Evolutionary conservation across 208 protist genomes (phyloP).

Genomic region (Trypanosoma melophagium): DNA sequence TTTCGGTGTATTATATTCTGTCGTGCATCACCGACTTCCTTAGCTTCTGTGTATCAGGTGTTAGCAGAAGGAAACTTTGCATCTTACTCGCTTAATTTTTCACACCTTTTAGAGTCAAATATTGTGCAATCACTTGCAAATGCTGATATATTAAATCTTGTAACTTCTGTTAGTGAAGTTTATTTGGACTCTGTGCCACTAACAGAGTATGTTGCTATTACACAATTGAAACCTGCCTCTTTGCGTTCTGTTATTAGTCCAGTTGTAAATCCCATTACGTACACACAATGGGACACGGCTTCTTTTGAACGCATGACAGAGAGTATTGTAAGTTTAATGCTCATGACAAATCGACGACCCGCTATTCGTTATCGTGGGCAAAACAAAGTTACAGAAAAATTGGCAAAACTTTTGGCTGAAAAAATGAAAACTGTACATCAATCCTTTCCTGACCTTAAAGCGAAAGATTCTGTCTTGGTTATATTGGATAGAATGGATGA

Average conservation of each 20-base stretch:
- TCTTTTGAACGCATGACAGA: conserved; percentile 72
- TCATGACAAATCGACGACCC: conserved; percentile 83
- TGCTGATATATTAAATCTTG: conserved; percentile 93
- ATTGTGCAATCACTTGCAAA: conserved; percentile 93
- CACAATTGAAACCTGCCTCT: conserved; percentile 51
- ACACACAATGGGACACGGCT: conserved; percentile 65
- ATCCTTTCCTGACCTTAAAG: conserved; percentile 85
- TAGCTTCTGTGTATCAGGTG: conserved; percentile 87
- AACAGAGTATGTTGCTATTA: conserved; percentile 75
- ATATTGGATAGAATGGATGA: conserved; percentile 92
- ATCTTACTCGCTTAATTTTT: conserved; percentile 90
- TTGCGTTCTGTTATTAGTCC: conserved; percentile 39
- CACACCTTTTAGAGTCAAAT: conserved; percentile 81
- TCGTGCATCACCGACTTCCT: conserved; percentile 88
- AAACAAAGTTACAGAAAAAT: conserved; percentile 60
- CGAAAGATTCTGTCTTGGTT: conserved; percentile 78
- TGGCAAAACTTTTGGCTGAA: conserved; percentile 75
- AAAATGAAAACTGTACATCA: conserved; percentile 82
- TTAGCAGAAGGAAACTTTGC: conserved; percentile 90
- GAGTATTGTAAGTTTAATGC: conserved; percentile 79
- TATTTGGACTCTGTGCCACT: conserved; percentile 95
- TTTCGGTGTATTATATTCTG: conserved; percentile 92
- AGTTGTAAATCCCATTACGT: conserved; percentile 75
- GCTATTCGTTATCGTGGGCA: conserved; percentile 78
- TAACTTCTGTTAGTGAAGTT: conserved; percentile 90